A percentile compares a stretch with the other conserved stretches of the same genome.
Conservation (phyloP, 2,329 filamentous ascomycete species). For the Cladosporium sp. region DNA sequence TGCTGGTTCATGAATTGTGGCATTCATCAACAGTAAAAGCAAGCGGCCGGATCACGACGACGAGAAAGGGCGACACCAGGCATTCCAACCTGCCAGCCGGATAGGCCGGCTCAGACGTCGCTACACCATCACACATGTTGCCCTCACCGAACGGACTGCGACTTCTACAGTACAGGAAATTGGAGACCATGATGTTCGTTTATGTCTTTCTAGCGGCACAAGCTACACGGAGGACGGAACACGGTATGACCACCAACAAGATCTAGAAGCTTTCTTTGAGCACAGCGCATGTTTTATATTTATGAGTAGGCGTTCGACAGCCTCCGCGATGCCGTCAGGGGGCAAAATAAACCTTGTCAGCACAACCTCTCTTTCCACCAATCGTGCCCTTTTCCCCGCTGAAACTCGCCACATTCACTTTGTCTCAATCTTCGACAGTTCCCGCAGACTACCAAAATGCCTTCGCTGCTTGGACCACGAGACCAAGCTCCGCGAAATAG, state of each 20-base stretch:
- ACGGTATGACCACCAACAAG: no score
- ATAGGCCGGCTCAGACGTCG: no score
- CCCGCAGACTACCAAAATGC: not conserved
- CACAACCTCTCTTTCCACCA: not conserved
- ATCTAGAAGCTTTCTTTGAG: no score
- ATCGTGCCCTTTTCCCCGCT: not conserved
- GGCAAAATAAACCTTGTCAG: not conserved
- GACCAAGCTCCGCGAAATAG: not conserved
- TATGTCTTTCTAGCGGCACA: not conserved
- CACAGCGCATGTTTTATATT: not conserved
- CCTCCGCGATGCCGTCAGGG: not conserved
- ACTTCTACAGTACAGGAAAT: not conserved
- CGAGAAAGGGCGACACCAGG: no score
- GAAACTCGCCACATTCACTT: not conserved
- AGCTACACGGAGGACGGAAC: no score
- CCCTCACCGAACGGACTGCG: no score
- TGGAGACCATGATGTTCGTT: not conserved
- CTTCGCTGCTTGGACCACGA: not conserved
- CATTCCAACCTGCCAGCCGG: no score
- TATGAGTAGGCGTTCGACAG: not conserved
- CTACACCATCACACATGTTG: no score
- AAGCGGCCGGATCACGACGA: no score
- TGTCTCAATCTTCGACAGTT: not conserved
- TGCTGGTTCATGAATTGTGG: no score
- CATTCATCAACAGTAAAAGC: no score